Percentiles rank a stretch among this genome's conserved stretches.
phyloP scores from a whole-genome alignment of 768 basidiomycete species.

The Megacollybia marginata region DNA sequence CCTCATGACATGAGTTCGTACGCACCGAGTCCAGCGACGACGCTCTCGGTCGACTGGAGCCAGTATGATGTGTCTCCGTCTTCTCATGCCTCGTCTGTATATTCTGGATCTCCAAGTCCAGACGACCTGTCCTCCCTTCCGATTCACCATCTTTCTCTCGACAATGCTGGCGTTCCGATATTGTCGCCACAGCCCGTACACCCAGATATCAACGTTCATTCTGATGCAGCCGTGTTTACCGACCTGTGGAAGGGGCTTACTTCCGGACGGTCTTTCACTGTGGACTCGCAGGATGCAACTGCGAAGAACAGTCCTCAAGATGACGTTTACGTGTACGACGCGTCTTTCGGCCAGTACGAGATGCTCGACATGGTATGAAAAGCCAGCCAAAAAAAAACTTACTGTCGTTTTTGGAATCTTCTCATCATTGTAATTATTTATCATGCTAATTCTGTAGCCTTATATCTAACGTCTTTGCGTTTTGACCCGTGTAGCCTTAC shows the following conservation, averaged over 20 bases:
- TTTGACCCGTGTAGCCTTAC: too few relatives aligned
- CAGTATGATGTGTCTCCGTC: constrained; percentile 10
- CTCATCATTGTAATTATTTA: too few relatives aligned
- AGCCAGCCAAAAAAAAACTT: too few relatives aligned
- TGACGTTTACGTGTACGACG: too few relatives aligned
- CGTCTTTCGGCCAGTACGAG: too few relatives aligned
- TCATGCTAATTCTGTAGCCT: too few relatives aligned
- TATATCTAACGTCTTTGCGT: too few relatives aligned
- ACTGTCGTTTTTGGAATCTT: too few relatives aligned
- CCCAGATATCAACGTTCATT: neutral
- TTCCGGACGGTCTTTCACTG: neutral
- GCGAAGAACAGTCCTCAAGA: too few relatives aligned
- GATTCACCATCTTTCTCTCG: constrained; percentile 1
- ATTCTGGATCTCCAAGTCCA: constrained; percentile 29
- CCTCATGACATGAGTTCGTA: constrained; percentile 1
- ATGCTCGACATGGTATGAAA: too few relatives aligned
- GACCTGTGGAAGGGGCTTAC: neutral
- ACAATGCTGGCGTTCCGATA: neutral
- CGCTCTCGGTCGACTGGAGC: constrained; percentile 7
- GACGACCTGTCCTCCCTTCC: constrained; percentile 16
- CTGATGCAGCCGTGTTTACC: constrained; percentile 4
- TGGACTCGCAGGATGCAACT: neutral
- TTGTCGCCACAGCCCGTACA: constrained; percentile 20
- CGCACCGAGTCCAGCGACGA: constrained; percentile 10
- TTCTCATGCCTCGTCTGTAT: constrained; percentile 33